These are phyloP conservation scores for Oryza meridionalis DNA, from an alignment of 176 grass and related monocot genomes.

Conservation along the genomic window DNA sequence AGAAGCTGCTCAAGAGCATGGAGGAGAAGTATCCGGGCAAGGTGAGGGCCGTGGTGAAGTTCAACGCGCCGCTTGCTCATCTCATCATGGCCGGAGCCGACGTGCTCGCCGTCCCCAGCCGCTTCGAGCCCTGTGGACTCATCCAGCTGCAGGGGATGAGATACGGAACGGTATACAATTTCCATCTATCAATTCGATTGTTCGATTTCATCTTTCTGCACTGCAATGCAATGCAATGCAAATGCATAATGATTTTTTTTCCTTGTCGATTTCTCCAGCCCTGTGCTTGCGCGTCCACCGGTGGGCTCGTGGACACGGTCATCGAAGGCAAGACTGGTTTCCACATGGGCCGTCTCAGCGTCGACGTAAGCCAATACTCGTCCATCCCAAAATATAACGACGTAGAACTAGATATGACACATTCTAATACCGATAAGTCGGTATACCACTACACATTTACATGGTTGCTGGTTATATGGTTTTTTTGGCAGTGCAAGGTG, in stretches of 20 bases:
- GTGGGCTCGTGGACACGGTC: constrained; percentile 87
- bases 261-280: constrained; percentile 40
- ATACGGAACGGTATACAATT: constrained; percentile 69
- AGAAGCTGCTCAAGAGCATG: constrained; percentile 50
- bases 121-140: constrained; percentile 95
- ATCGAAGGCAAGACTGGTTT: constrained; percentile 89
- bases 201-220: not conserved
- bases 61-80: constrained; percentile 86
- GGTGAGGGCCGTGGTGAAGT: constrained; percentile 81
- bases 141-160: constrained; percentile 96
- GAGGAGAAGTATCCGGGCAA: constrained; percentile 72
- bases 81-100: constrained; percentile 91
- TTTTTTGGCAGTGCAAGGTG: constrained; percentile 57
- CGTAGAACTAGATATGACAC: too few species aligned
- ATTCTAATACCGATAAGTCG: too few species aligned
- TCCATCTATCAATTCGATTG: too few species aligned
- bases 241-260: not conserved
- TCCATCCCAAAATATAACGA: too few species aligned
- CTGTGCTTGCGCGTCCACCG: constrained; percentile 67
- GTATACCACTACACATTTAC: too few species aligned
- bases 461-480: not conserved
- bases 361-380: constrained; percentile 61
- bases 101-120: constrained; percentile 69
- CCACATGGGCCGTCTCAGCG: constrained; percentile 86
- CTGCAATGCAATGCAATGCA: not conserved